Percentiles rank a stretch among this genome's conserved stretches.
phyloP scores from a whole-genome alignment of 345 rosid species.

The Turnera subulata region DNA sequence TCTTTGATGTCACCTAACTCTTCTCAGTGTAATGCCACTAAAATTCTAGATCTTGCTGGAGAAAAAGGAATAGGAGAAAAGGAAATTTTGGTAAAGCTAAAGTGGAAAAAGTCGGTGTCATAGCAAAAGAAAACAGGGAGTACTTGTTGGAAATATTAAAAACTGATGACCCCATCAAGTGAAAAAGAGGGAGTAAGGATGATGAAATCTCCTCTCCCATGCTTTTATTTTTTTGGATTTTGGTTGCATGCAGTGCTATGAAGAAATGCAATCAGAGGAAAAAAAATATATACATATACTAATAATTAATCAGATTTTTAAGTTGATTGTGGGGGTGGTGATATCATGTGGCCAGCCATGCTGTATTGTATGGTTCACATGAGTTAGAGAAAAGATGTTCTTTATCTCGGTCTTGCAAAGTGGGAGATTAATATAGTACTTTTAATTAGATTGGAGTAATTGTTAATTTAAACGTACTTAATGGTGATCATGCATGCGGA shows the following conservation, averaged over 20 bases:
- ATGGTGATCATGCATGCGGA: neutral
- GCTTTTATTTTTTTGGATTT: conserved; percentile 21
- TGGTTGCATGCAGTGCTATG: conserved; percentile 15
- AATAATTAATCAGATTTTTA: no score
- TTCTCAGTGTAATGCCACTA: neutral
- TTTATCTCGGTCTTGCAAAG: conserved; percentile 3
- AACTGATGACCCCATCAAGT: conserved; percentile 3
- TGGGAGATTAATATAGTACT: conserved; percentile 1
- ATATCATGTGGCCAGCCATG: conserved; percentile 31
- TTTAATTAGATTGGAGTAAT: neutral
- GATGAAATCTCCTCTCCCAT: conserved; percentile 28
- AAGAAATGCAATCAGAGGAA: neutral
- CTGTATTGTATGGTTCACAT: conserved; percentile 12
- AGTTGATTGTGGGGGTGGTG: conserved; percentile 7
- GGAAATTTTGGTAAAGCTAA: neutral
- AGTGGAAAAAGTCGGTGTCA: conserved; percentile 6
- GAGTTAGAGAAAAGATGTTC: conserved; percentile 4
- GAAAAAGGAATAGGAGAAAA: neutral
- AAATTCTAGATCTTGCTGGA: no score
- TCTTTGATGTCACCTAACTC: neutral
- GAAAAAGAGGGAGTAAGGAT: conserved; percentile 13
- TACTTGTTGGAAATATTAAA: neutral
- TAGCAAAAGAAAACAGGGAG: neutral
- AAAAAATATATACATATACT: no score
- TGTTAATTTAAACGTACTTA: neutral